phyloP scores from a whole-genome alignment of 768 basidiomycete genomes.

The Lactarius psammicola region DNA sequence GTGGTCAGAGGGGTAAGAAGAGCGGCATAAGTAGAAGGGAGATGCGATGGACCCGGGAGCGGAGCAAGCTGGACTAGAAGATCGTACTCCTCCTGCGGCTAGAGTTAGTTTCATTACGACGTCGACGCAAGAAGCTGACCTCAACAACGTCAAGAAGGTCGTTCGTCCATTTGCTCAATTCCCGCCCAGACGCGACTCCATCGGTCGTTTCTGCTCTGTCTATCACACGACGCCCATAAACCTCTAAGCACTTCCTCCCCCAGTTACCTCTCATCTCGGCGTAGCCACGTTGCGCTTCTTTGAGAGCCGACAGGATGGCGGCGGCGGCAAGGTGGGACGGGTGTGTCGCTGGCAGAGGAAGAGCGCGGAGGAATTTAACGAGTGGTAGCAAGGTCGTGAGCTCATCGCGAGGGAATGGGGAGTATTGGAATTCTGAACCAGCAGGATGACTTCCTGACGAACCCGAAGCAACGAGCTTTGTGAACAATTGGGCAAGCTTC shows the following conservation, averaged over 20 bases:
- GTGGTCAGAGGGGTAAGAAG: constrained; percentile 63
- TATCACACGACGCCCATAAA: constrained; percentile 63
- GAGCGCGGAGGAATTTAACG: constrained; percentile 63
- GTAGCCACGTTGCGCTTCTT: constrained; percentile 77
- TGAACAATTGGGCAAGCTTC: constrained; percentile 77
- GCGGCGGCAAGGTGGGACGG: constrained; percentile 78
- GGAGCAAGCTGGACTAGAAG: constrained; percentile 64
- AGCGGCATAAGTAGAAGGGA: constrained; percentile 58
- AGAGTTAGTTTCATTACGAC: neutral
- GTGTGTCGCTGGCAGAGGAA: constrained; percentile 76
- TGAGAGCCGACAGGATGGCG: constrained; percentile 60
- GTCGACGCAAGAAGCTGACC: constrained; percentile 39
- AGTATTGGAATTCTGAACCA: constrained; percentile 52
- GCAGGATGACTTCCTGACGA: constrained; percentile 73
- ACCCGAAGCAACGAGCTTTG: constrained; percentile 84
- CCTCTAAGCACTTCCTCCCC: constrained; percentile 72
- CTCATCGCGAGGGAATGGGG: constrained; percentile 54
- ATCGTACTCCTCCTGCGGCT: constrained; percentile 60
- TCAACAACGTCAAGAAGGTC: constrained; percentile 64
- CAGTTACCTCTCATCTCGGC: constrained; percentile 85
- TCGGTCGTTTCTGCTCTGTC: constrained; percentile 71
- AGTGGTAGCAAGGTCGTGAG: constrained; percentile 58
- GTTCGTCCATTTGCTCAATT: constrained; percentile 71
- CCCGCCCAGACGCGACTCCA: constrained; percentile 61
- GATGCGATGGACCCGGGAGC: constrained; percentile 47